Evolutionary conservation across 805 yeast genomes (phyloP).

Genomic region (Candida takata): DNA sequence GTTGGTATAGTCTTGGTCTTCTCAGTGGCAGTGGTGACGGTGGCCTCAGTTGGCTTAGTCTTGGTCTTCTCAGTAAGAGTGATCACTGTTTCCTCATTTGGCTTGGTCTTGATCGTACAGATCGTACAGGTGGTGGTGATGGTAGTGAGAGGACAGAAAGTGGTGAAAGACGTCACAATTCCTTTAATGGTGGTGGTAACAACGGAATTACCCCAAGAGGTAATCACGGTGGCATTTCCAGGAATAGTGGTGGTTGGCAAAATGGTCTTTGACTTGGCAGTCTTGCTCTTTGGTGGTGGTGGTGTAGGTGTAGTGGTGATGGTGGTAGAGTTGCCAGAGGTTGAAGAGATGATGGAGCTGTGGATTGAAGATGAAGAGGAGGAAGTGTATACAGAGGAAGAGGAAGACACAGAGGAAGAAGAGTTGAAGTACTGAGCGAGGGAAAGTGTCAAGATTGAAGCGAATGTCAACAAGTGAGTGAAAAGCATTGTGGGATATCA

Average conservation of each 20-base stretch:
- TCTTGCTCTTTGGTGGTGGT: no score
- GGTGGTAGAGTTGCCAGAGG: background rate
- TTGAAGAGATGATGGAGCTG: background rate
- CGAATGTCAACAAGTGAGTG: background rate
- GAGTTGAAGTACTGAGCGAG: background rate
- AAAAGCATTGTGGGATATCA: background rate
- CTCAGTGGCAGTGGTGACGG: no score
- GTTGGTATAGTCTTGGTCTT: no score
- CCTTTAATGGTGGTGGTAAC: constrained; percentile 11
- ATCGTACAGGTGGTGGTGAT: constrained; percentile 1
- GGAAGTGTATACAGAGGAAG: background rate
- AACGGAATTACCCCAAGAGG: constrained; percentile 14
- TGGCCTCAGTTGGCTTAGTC: no score
- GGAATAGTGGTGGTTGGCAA: no score
- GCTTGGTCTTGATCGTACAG: no score
- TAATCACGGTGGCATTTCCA: constrained; percentile 1
- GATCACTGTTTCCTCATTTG: no score
- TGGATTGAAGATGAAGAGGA: background rate
- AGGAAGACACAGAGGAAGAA: background rate
- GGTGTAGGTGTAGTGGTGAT: no score
- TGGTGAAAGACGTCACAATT: constrained; percentile 21
- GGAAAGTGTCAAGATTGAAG: background rate
- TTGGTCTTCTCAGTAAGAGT: no score
- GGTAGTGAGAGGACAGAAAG: constrained; percentile 19
- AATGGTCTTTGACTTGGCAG: no score